phyloP scores from a whole-genome alignment of 345 rosid genomes.

The Moringa oleifera region DNA sequence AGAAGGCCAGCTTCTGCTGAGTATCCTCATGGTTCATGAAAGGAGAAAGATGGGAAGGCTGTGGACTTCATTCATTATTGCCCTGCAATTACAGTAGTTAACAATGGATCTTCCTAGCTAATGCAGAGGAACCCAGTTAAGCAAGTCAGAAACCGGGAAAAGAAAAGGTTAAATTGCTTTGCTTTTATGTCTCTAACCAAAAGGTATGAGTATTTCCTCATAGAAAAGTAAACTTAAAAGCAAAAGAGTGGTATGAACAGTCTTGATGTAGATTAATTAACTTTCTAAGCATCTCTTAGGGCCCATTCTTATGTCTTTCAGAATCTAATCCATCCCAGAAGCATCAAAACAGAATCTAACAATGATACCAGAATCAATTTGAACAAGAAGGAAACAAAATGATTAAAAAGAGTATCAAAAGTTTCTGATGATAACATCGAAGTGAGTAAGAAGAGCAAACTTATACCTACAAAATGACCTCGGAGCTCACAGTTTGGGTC shows the following conservation, averaged over 20 bases:
- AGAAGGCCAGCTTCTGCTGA: not conserved
- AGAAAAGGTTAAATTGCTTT: too few species aligned
- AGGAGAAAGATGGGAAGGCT: not conserved
- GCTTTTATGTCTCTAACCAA: too few species aligned
- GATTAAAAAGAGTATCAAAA: not conserved
- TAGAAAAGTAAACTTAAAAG: not conserved
- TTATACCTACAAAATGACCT: conserved; percentile 88
- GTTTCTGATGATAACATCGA: not conserved
- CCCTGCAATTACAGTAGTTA: not conserved
- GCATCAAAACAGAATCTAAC: not conserved
- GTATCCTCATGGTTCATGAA: not conserved
- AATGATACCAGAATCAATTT: not conserved
- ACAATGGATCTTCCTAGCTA: not conserved
- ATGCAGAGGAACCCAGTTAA: not conserved
- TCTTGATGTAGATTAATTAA: conserved; percentile 7
- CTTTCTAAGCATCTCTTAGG: conserved; percentile 8
- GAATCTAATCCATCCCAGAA: not conserved
- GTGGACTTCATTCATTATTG: too few species aligned
- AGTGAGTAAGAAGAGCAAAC: not conserved
- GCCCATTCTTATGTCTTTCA: not conserved
- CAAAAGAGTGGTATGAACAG: not conserved
- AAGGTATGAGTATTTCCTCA: not conserved
- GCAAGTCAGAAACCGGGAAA: not conserved
- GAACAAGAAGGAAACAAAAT: not conserved
- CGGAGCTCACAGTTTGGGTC: conserved; percentile 59